These are phyloP conservation scores for Benincasa hispida DNA, from an alignment of 306 rosid genomes.

Conservation along the genomic window DNA sequence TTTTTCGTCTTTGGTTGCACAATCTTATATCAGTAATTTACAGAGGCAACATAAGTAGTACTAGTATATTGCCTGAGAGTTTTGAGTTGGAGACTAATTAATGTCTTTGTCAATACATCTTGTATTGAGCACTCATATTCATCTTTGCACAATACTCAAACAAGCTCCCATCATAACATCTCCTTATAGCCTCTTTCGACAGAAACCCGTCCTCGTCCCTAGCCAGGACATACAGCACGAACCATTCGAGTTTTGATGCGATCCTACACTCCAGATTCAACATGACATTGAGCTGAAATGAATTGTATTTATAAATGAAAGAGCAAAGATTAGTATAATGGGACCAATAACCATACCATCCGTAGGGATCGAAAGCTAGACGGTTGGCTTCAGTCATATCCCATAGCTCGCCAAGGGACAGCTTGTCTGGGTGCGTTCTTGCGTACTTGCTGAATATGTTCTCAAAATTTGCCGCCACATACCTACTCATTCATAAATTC, in stretches of 20 bases:
- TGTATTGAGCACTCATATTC: conserved; percentile 16
- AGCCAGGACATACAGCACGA: conserved; percentile 45
- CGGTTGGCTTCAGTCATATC: conserved; percentile 66
- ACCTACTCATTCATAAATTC: conserved; percentile 27
- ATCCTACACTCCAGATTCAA: conserved; percentile 19
- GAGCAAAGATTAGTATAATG: no score
- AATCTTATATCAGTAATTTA: background rate
- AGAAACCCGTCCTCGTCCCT: conserved; percentile 60
- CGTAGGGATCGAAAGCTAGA: conserved; percentile 43
- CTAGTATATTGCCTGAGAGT: no score
- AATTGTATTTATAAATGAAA: no score
- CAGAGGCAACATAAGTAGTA: background rate
- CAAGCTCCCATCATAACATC: conserved; percentile 69
- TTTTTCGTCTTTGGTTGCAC: background rate
- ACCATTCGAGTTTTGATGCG: conserved; percentile 62
- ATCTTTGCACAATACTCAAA: conserved; percentile 71
- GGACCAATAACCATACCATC: conserved; percentile 26
- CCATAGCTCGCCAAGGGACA: conserved; percentile 60
- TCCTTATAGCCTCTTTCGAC: conserved; percentile 67
- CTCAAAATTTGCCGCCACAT: conserved; percentile 47
- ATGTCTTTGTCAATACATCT: conserved; percentile 9
- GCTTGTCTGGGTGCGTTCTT: conserved; percentile 44
- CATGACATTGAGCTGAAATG: background rate
- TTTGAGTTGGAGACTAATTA: background rate
- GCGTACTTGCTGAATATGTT: conserved; percentile 70